Evolutionary conservation across 768 basidiomycete genomes (phyloP).

Genomic region (Sporobolomyces phaffii): DNA sequence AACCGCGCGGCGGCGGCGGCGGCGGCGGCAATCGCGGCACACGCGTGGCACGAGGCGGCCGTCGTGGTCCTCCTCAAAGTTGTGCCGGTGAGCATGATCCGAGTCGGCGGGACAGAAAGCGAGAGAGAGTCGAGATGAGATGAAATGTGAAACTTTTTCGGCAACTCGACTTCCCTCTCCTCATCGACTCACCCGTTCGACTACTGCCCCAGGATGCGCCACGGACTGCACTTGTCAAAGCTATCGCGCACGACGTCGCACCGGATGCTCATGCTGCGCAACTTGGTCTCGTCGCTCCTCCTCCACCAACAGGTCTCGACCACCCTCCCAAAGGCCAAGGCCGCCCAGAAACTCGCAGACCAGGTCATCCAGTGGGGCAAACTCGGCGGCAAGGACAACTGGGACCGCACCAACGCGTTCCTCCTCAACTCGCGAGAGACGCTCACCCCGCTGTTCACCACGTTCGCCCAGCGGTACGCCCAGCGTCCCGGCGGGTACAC

Average conservation of each 20-base stretch:
- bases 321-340: slow-evolving; percentile 88
- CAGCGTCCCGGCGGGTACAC: slow-evolving; percentile 88
- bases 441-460: slow-evolving; percentile 74
- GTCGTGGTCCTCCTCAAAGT: background rate
- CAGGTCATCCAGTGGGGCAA: slow-evolving; percentile 95
- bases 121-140: background rate
- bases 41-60: background rate
- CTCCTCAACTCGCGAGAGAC: slow-evolving; percentile 62
- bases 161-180: background rate
- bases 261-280: slow-evolving; percentile 85
- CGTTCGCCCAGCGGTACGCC: slow-evolving; percentile 72
- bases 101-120: background rate
- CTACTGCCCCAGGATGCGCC: slow-evolving; percentile 62
- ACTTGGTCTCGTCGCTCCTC: slow-evolving; percentile 86
- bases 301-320: slow-evolving; percentile 95
- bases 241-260: slow-evolving; percentile 87
- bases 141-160: background rate
- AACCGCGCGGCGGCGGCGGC: background rate
- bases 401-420: slow-evolving; percentile 68
- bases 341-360: slow-evolving; percentile 82
- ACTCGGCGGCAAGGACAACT: slow-evolving; percentile 59
- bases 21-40: background rate
- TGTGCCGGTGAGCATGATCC: background rate
- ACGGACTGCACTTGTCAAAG: slow-evolving; percentile 86
- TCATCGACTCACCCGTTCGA: background rate